Conservation (phyloP, 805 yeast species). For the Jamesozyma rosinii region DNA sequence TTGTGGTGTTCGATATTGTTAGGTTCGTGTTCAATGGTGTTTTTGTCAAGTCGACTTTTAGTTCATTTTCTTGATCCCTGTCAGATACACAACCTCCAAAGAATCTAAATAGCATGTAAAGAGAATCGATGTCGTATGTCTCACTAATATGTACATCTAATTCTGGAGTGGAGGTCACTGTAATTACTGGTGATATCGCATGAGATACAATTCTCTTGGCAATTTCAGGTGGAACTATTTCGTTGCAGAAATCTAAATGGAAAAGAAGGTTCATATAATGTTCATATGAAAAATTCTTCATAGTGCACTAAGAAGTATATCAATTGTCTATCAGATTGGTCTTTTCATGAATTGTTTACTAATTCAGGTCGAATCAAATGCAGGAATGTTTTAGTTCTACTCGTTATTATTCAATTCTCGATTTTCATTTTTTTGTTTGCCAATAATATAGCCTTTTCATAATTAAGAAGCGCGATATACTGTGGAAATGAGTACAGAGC, state of each 20-base stretch:
- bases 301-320: not conserved
- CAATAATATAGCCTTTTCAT: too few species aligned
- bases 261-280: constrained; percentile 23
- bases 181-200: constrained; percentile 29
- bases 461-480: too few species aligned
- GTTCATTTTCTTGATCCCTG: constrained; percentile 27
- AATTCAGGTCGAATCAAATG: too few species aligned
- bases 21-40: not conserved
- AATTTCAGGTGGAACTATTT: constrained; percentile 27
- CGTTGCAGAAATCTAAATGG: constrained; percentile 21
- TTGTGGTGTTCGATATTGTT: not conserved
- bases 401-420: not conserved
- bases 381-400: too few species aligned
- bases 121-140: constrained; percentile 20
- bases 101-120: constrained; percentile 25
- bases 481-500: too few species aligned
- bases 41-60: not conserved
- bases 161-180: constrained; percentile 24
- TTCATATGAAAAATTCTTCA: constrained; percentile 10
- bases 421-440: not conserved
- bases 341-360: too few species aligned
- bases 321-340: too few species aligned
- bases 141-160: constrained; percentile 25
- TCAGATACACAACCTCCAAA: constrained; percentile 31
- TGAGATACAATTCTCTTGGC: constrained; percentile 26